Evolutionary conservation across 208 protist genomes (phyloP).

Genomic region (Crithidia sp.): DNA sequence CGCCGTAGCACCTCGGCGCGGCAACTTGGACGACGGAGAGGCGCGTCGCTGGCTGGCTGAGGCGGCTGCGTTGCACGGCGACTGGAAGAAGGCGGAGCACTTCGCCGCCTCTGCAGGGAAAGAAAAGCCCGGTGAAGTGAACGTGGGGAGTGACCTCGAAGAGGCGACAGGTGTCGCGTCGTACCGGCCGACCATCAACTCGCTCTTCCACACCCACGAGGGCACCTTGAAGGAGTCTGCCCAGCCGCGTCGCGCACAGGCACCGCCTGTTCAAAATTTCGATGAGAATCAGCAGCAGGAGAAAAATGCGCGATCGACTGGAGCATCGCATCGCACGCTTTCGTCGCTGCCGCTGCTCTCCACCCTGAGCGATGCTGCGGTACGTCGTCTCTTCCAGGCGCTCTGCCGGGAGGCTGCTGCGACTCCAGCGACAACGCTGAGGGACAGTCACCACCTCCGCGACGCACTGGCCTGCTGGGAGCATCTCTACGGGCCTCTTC

Average conservation of each 20-base stretch:
- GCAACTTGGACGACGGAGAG: conserved; percentile 28
- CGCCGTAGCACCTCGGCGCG: neutral
- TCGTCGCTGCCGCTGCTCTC: conserved; percentile 10
- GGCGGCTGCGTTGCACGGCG: conserved; percentile 69
- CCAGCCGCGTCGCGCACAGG: too few relatives aligned
- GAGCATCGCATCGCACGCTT: neutral
- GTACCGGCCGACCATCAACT: conserved; percentile 10
- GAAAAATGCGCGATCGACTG: neutral
- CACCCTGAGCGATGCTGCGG: conserved; percentile 21
- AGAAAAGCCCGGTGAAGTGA: neutral
- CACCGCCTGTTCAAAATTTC: too few relatives aligned
- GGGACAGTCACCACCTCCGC: neutral
- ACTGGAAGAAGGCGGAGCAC: conserved; percentile 41
- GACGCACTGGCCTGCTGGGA: conserved; percentile 32
- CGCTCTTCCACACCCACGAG: conserved; percentile 25
- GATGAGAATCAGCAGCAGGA: neutral
- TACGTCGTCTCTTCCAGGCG: conserved; percentile 33
- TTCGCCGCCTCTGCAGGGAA: neutral
- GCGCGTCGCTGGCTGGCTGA: conserved; percentile 63
- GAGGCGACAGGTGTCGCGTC: neutral
- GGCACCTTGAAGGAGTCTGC: neutral
- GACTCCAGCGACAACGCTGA: neutral
- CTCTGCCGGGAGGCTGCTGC: conserved; percentile 10
- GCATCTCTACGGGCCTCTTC: conserved; percentile 30
- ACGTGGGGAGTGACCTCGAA: neutral